Evolutionary conservation across 768 basidiomycete species (phyloP), one percentile per base, ranked within the genome.

Genomic region (Asterophora parasitica): DNA sequence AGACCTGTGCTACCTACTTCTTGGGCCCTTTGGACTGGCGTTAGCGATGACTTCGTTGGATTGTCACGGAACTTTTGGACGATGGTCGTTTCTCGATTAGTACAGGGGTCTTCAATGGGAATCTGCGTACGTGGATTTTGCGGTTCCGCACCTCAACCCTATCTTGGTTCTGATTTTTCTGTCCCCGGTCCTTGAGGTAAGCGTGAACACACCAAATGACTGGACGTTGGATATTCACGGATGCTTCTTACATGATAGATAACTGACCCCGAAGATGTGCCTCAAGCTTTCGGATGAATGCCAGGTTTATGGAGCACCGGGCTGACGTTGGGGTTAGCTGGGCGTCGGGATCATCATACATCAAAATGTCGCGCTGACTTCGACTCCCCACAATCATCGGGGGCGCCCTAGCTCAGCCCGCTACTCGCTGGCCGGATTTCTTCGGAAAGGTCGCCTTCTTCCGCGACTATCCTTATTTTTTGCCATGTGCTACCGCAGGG

Each of bases 11-110:
- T 73, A 11, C 38, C 50, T 73, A 11, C 38, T 71, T 2, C 49
- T 66, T 13, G 71, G 68, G 10, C 61, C 66, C 0, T 45, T 65
- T 23, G 69, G 70, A 2, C 59, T 70, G 0, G 52, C 62, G 0
- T 52, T 56, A 42, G 62, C 48, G 36, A 67, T 52, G 70, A 64
- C 59, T 44, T 66, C 20, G 1, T 71, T 46, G 69, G 69, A 4
- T 42, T 67, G 3, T 65, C 65, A 1, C 59, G 55, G 15, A 57
- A 51, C 9, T 67, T 65, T 48, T 68, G 64, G 66, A 35, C 55
- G 27, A 36, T 65, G 2, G 61, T 67, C 2, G 34, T 64, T 2
- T 63, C 57, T 20, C 53, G 68, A 15, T 59, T 55, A 10, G 31
- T 63, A 0, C 65, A 67, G n/a, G 68, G 68, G 57, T 62, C 6